Evolutionary conservation across 768 basidiomycete species (phyloP).

Genomic region (Panaeolus papilionaceus): DNA sequence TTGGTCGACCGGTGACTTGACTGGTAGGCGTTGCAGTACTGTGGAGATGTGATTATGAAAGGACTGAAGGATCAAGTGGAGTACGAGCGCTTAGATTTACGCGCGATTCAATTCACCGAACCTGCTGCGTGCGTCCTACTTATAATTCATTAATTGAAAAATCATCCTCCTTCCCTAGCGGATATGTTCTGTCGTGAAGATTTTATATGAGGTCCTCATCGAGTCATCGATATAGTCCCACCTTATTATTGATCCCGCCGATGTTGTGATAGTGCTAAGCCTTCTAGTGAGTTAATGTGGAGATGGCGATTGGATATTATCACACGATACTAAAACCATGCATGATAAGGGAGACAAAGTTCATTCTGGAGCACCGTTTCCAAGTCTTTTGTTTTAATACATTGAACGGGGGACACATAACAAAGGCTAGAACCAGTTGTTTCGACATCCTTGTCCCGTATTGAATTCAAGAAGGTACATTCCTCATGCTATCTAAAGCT

Average conservation of each 20-base stretch:
- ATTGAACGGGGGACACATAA: not conserved
- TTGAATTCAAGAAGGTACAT: not conserved
- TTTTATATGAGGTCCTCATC: no score
- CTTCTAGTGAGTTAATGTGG: not conserved
- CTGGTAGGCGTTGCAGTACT: not conserved
- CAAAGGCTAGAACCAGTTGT: not conserved
- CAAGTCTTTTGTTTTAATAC: not conserved
- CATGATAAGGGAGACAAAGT: not conserved
- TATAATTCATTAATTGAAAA: no score
- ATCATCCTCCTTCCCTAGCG: no score
- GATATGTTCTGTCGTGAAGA: no score
- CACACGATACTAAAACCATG: constrained; percentile 1
- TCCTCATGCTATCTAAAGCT: not conserved
- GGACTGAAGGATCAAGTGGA: not conserved
- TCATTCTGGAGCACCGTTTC: not conserved
- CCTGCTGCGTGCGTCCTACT: no score
- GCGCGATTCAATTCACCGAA: not conserved
- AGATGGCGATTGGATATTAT: not conserved
- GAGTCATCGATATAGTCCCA: not conserved
- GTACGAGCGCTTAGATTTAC: not conserved
- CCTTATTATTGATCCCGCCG: not conserved
- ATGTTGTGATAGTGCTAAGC: constrained; percentile 4
- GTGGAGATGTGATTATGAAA: not conserved
- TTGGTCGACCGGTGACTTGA: no score
- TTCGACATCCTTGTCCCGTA: no score